Base-by-base conservation (phyloP, 495 filamentous ascomycete species). In the Tuber borchii region DNA sequence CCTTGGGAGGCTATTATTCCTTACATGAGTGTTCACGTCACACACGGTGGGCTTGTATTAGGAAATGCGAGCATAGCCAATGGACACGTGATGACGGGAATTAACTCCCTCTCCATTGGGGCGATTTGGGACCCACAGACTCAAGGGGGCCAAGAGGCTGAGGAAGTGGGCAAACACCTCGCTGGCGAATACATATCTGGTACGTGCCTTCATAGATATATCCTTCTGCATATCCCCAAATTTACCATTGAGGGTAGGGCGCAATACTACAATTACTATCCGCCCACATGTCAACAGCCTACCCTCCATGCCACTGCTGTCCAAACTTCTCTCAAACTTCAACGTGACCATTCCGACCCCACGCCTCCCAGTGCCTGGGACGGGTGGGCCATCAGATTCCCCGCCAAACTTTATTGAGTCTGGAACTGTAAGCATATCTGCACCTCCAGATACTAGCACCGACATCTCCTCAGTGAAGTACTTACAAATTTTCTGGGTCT, bases 181-280 rank as follows among this genome's bases (percentile, higher is more conserved):
- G 81, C 97, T 20, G 95, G 94, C 1, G 88, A 92, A 80, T 97
- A 97, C 80, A 85, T 97, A 37, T 97, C 94, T 34, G 94, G 95
- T 90, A 80, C 77, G 84, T 81, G 31, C 46, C 56, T 31, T 39
- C 44, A 7, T 51, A 14, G 40, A 16, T 26, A 39, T 10, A 14
- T 26, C 46, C 44, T 43, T 37, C n/a, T 17, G 16, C 14, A 56
- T 68, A 6, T 31, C 34, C n/a, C 2, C 22, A 19, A 71, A 40
- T 40, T 43, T 56, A 39, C 48, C 39, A 70, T 3, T 12, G 76
- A 34, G 46, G 19, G 0, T 65, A 92, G 90, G 90, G 5, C 89
- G 85, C 80, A 97, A 97, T 84, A 94, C 91, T 7, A 92, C 88
- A 42, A 83, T 98, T 37, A 91, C 89, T 0, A 81, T 99, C 5